Percentiles rank a stretch among this genome's conserved stretches.
Evolutionary conservation across 768 basidiomycete species (phyloP).

Genomic region (Leccinum arenicola): DNA sequence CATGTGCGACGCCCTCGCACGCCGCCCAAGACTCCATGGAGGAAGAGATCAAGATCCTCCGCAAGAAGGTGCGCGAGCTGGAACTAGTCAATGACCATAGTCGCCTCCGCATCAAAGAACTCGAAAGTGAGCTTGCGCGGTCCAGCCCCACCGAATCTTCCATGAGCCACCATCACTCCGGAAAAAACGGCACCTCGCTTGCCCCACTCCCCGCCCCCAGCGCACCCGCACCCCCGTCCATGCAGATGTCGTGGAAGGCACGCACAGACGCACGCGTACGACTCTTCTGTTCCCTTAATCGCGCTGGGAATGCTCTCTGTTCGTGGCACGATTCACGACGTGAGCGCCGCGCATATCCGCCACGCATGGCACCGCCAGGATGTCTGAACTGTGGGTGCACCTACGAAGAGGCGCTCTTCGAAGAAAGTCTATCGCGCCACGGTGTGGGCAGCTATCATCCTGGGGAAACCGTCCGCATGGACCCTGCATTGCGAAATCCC

Average conservation of each 20-base stretch:
- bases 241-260: slow-evolving; percentile 60
- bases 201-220: slow-evolving; percentile 19
- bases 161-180: slow-evolving; percentile 10
- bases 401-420: slow-evolving; percentile 80
- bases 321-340: slow-evolving; percentile 89
- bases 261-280: slow-evolving; percentile 73
- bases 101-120: slow-evolving; percentile 44
- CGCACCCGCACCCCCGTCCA: slow-evolving; percentile 39
- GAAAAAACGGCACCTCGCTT: slow-evolving; percentile 10
- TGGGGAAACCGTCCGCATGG: slow-evolving; percentile 85
- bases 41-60: slow-evolving; percentile 54
- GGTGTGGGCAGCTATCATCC: slow-evolving; percentile 80
- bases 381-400: slow-evolving; percentile 86
- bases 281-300: slow-evolving; percentile 76
- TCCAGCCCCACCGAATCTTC: slow-evolving; percentile 26
- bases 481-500: slow-evolving; percentile 80
- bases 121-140: slow-evolving; percentile 45
- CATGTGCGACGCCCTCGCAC: slow-evolving; percentile 17
- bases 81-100: slow-evolving; percentile 57
- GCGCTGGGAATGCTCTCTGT: slow-evolving; percentile 85
- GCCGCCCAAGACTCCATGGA: slow-evolving; percentile 31
- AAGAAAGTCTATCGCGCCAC: slow-evolving; percentile 78
- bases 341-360: slow-evolving; percentile 73
- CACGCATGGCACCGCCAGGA: slow-evolving; percentile 75
- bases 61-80: slow-evolving; percentile 57